Percentiles rank a stretch among this genome's conserved stretches.
These are phyloP conservation scores for Aspergillus funiculosus DNA, from an alignment of 495 filamentous ascomycete genomes.

Conservation along the genomic window DNA sequence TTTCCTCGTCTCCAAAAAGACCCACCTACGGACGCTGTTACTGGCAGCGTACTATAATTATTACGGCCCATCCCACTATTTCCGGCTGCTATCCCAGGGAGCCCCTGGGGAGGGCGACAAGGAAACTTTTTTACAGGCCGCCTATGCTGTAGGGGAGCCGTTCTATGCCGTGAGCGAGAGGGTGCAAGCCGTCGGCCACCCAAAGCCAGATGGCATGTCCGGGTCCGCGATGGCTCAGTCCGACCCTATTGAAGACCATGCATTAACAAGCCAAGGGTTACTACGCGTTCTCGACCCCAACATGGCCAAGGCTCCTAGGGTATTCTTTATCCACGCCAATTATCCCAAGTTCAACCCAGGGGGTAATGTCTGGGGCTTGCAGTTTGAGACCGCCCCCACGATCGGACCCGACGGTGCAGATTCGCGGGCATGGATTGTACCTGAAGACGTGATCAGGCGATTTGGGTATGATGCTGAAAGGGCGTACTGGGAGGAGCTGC, in stretches of 20 bases:
- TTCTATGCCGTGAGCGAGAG: slow-evolving; percentile 48
- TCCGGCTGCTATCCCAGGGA: slow-evolving; percentile 51
- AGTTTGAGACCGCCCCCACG: slow-evolving; percentile 38
- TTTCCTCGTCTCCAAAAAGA: slow-evolving; percentile 52
- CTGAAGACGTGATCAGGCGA: slow-evolving; percentile 30
- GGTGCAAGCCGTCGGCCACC: slow-evolving; percentile 40
- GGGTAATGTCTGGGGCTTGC: slow-evolving; percentile 36
- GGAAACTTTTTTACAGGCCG: slow-evolving; percentile 57
- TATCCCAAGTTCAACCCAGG: slow-evolving; percentile 51
- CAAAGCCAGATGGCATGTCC: slow-evolving; percentile 24
- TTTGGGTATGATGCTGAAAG: slow-evolving; percentile 50
- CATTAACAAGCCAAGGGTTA: slow-evolving; percentile 30
- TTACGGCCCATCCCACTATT: slow-evolving; percentile 55
- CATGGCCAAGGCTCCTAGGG: slow-evolving; percentile 26
- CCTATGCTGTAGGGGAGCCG: slow-evolving; percentile 41
- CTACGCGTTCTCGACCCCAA: slow-evolving; percentile 36
- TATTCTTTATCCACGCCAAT: slow-evolving; percentile 52
- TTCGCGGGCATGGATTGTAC: slow-evolving; percentile 37
- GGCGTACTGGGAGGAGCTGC: slow-evolving; percentile 48
- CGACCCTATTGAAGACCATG: slow-evolving; percentile 42
- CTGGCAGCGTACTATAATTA: slow-evolving; percentile 60
- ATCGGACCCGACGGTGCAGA: slow-evolving; percentile 35
- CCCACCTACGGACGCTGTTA: slow-evolving; percentile 47
- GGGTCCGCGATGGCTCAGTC: slow-evolving; percentile 43
- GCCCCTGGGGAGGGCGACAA: slow-evolving; percentile 58